Conservation (phyloP, 352 stramenopile genomes). For the Sclerospora graminicola region DNA sequence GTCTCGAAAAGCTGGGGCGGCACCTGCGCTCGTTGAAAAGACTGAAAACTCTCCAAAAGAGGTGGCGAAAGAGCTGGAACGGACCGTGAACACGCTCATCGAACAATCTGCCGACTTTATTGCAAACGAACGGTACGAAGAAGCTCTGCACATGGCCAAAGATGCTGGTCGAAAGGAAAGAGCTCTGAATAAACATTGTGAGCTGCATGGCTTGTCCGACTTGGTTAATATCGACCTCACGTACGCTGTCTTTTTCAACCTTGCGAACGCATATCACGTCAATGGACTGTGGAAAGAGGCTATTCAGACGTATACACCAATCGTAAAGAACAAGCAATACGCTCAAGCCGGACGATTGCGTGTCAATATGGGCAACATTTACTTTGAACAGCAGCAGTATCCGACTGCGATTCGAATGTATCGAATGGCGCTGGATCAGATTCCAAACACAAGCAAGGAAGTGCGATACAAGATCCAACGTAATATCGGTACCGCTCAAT, state of each 20-base stretch:
- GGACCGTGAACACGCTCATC: too few species aligned
- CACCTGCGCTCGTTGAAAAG: too few species aligned
- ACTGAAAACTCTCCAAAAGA: too few species aligned
- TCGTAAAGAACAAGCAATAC: constrained; percentile 96
- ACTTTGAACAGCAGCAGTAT: constrained; percentile 90
- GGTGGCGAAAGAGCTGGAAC: too few species aligned
- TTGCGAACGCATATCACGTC: constrained; percentile 92
- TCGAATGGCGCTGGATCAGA: constrained; percentile 95
- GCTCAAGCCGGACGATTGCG: constrained; percentile 82
- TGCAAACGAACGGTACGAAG: too few species aligned
- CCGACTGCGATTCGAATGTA: constrained; percentile 95
- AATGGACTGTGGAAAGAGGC: constrained; percentile 93
- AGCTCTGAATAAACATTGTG: too few species aligned
- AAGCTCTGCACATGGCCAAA: too few species aligned
- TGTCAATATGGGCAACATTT: constrained; percentile 96
- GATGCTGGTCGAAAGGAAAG: too few species aligned
- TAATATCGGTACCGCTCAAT: constrained; percentile 95
- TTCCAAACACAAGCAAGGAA: constrained; percentile 89
- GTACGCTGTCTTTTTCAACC: constrained; percentile 69
- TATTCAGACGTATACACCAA: constrained; percentile 89
- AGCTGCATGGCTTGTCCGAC: too few species aligned
- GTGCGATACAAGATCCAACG: constrained; percentile 93
- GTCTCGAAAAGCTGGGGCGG: too few species aligned
- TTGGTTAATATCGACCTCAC: too few species aligned
- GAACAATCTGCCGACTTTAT: too few species aligned